Conservation (phyloP, 345 rosid species). For the Barbarea vulgaris region DNA sequence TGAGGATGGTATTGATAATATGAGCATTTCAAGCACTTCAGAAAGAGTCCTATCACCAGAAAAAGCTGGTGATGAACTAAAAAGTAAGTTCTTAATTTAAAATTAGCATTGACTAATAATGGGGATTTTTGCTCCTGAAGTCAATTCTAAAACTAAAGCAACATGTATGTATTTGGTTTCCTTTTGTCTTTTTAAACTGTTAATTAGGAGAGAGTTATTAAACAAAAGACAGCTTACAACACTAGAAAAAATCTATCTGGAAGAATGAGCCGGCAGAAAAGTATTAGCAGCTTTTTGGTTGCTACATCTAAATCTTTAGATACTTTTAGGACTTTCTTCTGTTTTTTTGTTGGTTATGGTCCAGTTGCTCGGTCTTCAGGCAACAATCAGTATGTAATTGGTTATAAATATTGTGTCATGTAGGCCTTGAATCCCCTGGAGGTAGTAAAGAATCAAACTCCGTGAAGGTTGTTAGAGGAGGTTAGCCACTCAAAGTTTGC, state of each 20-base stretch:
- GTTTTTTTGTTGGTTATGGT: conserved; percentile 5
- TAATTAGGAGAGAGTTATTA: not conserved
- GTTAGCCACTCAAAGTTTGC: conserved; percentile 49
- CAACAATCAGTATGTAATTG: conserved; percentile 7
- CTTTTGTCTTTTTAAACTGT: conserved; percentile 12
- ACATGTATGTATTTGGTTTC: conserved; percentile 3
- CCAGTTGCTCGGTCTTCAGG: conserved; percentile 1
- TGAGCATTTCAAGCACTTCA: conserved; percentile 48
- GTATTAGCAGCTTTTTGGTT: not conserved
- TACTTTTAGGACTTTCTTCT: conserved; percentile 6
- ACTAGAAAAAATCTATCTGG: conserved; percentile 2
- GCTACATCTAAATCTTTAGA: conserved; percentile 1
- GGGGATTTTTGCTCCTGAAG: not conserved
- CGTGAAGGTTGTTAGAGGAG: conserved; percentile 90
- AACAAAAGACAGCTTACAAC: conserved; percentile 1
- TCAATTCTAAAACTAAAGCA: not conserved
- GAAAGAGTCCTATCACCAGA: conserved; percentile 47
- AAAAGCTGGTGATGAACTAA: conserved; percentile 46
- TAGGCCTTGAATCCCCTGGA: conserved; percentile 54
- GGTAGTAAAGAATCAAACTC: conserved; percentile 47
- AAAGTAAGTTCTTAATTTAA: conserved; percentile 52
- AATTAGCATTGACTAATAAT: conserved; percentile 6
- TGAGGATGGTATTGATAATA: conserved; percentile 44
- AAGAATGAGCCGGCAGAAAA: conserved; percentile 11
- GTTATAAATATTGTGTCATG: conserved; percentile 32